phyloP scores from a whole-genome alignment of 73 alveolate genomes.

The Tetrahymena borealis region DNA sequence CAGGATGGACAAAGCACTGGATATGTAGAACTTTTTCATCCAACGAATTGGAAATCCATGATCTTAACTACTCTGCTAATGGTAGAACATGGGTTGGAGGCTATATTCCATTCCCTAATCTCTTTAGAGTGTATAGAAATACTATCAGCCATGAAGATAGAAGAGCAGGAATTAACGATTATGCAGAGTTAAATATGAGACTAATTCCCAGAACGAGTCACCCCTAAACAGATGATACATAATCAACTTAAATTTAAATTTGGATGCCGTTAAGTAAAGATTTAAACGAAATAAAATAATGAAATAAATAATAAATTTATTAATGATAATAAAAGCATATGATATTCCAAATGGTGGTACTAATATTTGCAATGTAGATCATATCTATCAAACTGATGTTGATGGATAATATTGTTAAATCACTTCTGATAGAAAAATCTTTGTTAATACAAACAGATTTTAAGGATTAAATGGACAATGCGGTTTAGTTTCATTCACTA shows the following conservation, averaged over 20 bases:
- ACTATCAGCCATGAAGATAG: constrained; percentile 27
- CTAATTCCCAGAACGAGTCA: constrained; percentile 16
- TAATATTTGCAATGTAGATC: constrained; percentile 1
- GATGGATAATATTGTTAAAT: constrained; percentile 20
- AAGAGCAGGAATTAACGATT: constrained; percentile 36
- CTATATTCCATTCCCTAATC: constrained; percentile 10
- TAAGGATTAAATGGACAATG: constrained; percentile 20
- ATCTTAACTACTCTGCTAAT: not conserved
- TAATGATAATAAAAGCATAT: not conserved
- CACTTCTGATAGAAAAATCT: constrained; percentile 25
- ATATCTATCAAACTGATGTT: constrained; percentile 21
- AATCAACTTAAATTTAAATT: constrained; percentile 15
- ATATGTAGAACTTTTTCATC: constrained; percentile 7
- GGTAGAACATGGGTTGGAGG: constrained; percentile 39
- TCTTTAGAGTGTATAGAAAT: constrained; percentile 35
- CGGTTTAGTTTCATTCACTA: constrained; percentile 22
- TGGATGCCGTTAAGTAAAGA: constrained; percentile 19
- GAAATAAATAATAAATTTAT: not conserved
- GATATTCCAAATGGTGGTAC: constrained; percentile 37
- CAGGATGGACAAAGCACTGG: constrained; percentile 34
- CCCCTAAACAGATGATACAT: constrained; percentile 11
- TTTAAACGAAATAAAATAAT: not conserved
- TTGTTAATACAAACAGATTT: constrained; percentile 5
- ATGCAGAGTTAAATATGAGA: constrained; percentile 40
- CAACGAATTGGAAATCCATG: not conserved